phyloP scores from a whole-genome alignment of 2,329 filamentous ascomycete species.

The Epicoccum sorghinum region DNA sequence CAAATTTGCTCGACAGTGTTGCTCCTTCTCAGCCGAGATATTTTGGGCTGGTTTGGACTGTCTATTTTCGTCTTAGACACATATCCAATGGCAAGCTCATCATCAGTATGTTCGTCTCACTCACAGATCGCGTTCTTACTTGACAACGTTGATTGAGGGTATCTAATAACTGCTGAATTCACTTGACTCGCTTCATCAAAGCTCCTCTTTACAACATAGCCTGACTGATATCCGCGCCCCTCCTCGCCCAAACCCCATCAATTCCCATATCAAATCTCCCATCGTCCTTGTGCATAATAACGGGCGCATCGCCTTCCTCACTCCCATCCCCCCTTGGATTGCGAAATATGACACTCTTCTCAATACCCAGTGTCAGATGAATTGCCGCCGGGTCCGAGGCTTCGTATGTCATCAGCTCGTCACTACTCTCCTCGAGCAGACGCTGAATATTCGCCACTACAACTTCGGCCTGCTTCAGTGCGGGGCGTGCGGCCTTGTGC shows the following conservation, averaged over 20 bases:
- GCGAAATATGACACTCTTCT: constrained; percentile 17
- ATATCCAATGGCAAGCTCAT: no score
- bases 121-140: no score
- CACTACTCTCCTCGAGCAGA: neutral
- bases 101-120: no score
- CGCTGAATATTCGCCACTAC: constrained; percentile 8
- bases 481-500: constrained; percentile 10
- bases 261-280: constrained; percentile 19
- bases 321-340: constrained; percentile 7
- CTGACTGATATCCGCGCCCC: constrained; percentile 13
- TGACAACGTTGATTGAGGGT: neutral
- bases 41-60: no score
- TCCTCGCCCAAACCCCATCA: constrained; percentile 14
- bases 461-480: constrained; percentile 6
- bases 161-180: no score
- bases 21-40: no score
- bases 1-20: no score
- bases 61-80: no score
- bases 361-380: constrained; percentile 15
- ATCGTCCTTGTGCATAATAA: constrained; percentile 15
- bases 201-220: constrained; percentile 6
- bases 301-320: constrained; percentile 8
- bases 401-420: constrained; percentile 1
- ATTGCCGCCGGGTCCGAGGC: constrained; percentile 15
- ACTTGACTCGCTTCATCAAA: no score